These are phyloP conservation scores for Aspergillus cejpii DNA, from an alignment of 2,329 filamentous ascomycete species.

Conservation along the genomic window DNA sequence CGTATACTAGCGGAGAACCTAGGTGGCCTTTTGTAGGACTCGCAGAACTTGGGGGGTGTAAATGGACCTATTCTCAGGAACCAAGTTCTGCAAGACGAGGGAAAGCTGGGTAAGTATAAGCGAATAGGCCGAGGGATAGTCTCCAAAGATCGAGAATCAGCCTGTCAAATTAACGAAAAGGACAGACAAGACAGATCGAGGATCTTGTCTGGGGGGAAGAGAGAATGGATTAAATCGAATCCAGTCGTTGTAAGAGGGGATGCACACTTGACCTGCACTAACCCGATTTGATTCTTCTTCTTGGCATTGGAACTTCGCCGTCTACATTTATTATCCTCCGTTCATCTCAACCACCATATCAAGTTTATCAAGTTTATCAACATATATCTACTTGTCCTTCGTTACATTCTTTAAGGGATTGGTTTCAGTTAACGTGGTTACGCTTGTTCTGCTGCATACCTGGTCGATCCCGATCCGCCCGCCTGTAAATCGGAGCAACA, in stretches of 20 bases:
- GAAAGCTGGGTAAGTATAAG: conserved; percentile 3
- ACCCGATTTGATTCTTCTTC: conserved; percentile 20
- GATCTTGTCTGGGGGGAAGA: conserved; percentile 23
- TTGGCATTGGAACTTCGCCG: conserved; percentile 19
- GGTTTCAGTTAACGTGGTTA: too few relatives aligned
- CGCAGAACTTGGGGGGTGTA: conserved; percentile 28
- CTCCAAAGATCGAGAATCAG: conserved; percentile 2
- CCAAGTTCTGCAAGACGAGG: conserved; percentile 20
- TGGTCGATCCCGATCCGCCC: too few relatives aligned
- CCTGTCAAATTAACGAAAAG: conserved; percentile 8
- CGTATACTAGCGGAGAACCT: conserved; percentile 19
- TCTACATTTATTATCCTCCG: conserved; percentile 4
- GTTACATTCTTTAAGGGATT: too few relatives aligned
- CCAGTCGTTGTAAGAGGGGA: conserved; percentile 17
- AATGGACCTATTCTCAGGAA: conserved; percentile 20
- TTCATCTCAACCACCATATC: neutral
- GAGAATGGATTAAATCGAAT: conserved; percentile 23
- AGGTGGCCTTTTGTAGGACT: conserved; percentile 21
- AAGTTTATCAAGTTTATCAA: too few relatives aligned
- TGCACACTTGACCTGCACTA: conserved; percentile 22
- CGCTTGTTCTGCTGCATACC: neutral
- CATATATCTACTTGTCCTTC: neutral
- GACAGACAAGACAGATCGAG: conserved; percentile 15
- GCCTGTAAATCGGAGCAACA: neutral
- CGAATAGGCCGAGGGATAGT: neutral